Conservation (phyloP, 2,329 filamentous ascomycete genomes). For the Penicillium brasilianum region DNA sequence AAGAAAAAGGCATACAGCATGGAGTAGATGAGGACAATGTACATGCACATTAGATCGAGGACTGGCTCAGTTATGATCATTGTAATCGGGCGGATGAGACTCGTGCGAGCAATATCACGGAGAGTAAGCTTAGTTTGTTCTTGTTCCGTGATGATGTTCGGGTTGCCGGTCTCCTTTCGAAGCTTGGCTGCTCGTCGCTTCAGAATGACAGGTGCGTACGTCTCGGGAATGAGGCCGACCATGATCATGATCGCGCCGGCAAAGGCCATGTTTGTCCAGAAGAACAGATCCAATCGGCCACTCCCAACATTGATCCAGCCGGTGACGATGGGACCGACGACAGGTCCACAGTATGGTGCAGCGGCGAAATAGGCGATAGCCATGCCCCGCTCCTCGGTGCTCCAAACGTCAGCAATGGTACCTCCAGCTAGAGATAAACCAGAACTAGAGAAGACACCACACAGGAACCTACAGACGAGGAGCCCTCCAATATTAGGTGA, state of each 20-base stretch:
- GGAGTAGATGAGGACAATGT: slow-evolving; percentile 63
- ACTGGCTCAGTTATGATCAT: slow-evolving; percentile 67
- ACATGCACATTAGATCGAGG: slow-evolving; percentile 69
- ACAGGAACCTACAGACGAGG: slow-evolving; percentile 36
- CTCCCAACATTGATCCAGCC: slow-evolving; percentile 65
- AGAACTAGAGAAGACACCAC: slow-evolving; percentile 39
- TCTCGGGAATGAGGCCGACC: slow-evolving; percentile 40
- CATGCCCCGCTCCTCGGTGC: slow-evolving; percentile 76
- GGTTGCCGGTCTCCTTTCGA: slow-evolving; percentile 40
- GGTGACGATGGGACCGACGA: slow-evolving; percentile 73
- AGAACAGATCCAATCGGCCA: slow-evolving; percentile 39
- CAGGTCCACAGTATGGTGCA: slow-evolving; percentile 78
- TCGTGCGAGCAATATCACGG: slow-evolving; percentile 62
- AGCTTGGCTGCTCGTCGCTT: slow-evolving; percentile 40
- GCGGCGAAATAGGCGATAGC: slow-evolving; percentile 82
- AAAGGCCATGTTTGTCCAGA: slow-evolving; percentile 43
- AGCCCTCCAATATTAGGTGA: slow-evolving; percentile 39
- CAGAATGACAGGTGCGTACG: slow-evolving; percentile 42
- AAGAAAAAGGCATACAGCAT: slow-evolving; percentile 54
- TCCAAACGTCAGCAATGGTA: slow-evolving; percentile 68
- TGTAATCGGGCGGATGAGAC: slow-evolving; percentile 77
- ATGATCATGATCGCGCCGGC: slow-evolving; percentile 32
- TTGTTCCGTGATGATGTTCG: slow-evolving; percentile 41
- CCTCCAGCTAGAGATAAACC: slow-evolving; percentile 37
- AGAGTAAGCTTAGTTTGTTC: slow-evolving; percentile 33